Base-by-base conservation (phyloP, 768 basidiomycete genomes). In the Myochromella boudieri region DNA sequence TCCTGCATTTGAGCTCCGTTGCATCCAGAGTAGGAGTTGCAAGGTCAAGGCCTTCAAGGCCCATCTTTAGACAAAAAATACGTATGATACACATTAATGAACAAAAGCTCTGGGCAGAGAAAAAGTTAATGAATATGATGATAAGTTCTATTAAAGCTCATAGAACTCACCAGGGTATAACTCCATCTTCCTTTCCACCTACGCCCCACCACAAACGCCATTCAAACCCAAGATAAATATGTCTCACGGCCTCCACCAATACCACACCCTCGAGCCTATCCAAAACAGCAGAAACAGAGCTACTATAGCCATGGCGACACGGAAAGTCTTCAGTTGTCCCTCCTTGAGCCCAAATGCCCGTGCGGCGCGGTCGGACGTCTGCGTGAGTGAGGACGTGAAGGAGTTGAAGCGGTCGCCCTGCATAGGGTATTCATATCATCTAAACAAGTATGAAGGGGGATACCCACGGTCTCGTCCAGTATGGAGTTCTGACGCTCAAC, bases 401-500 rank as follows among this genome's bases (percentile, higher is more conserved):
- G 79, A 77, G 11, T 74, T 71, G 66, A 92, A 91, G 1, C 77
- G 71, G 59, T 88, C 78, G 20, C 77, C 73, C 87, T 89, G 54
- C 12, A 34, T n/a, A 41, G 22, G n/a, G 24, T 33, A 34, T 40
- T 1, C 33, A 32, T 20, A 17, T 22, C 8, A 41, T 25, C 9
- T 2, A 37, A 12, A 38, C 29, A 6, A 42, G 12, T 11, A 44
- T 6, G 17, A 2, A 24, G 46, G 6, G 11, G 6, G 29, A 4
- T 40, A 60, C 84, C 52, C 49, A 90, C 90, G 2, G 89, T 82
- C 29, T 85, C 80, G 56, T 93, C 89, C 20, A 94, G 70, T 44
- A 85, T 78, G 2, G 78, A 60, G 58, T 93, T 92, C 68, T 93
- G 91, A 8, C 84, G 71, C 66, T 94, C 91, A 1, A 85, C 85